Evolutionary conservation across 148 eudicot genomes (phyloP), one percentile per base, ranked within the genome.

Genomic region (Nepenthes gracilis): DNA sequence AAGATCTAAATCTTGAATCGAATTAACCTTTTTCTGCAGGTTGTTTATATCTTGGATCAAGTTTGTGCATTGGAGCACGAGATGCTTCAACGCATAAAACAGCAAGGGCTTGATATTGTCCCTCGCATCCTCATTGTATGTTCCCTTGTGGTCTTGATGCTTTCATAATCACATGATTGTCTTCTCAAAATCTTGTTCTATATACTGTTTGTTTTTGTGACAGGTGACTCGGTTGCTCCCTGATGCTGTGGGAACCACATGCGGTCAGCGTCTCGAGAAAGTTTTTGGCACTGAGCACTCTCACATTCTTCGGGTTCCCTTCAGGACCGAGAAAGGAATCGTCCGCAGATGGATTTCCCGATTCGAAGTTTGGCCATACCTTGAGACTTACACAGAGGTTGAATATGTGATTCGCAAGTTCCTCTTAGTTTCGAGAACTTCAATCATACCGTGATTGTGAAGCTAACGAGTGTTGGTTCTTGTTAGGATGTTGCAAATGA

Each of bases 311-410:
- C 83, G 99, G 48, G 96, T 93, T 6, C 99, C 99, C 59, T 93
- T 93, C 55, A 86, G 99, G 78, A 83, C 85, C 4, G 92, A 93
- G 77, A 80, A 93, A 65, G 99, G 99, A 34, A 82, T 93, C 59
- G 85, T 93, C 14, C 78, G 96, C 53, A 84, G 73, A 75, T 93
- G 99, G 99, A 93, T 93, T 66, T 93, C 99, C 35, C 80, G 99
- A 6, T 93, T 93, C 23, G 99, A 93, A 76, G 99, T 93, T 55
- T 93, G 99, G 99, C 99, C 99, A 37, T 88, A 93, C 85, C 87
- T 93, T 7, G 99, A 88, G 69, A 88, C 87, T 36, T 93, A 82
- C 96, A 84, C 92, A 38, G 96, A 88, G 91, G 98, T 92, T 61
- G 67, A 9, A 43, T 12, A 5, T 33, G 5, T 33, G 14, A 47